Base-by-base conservation (phyloP, 805 yeast genomes). In the Priceomyces haplophilus region DNA sequence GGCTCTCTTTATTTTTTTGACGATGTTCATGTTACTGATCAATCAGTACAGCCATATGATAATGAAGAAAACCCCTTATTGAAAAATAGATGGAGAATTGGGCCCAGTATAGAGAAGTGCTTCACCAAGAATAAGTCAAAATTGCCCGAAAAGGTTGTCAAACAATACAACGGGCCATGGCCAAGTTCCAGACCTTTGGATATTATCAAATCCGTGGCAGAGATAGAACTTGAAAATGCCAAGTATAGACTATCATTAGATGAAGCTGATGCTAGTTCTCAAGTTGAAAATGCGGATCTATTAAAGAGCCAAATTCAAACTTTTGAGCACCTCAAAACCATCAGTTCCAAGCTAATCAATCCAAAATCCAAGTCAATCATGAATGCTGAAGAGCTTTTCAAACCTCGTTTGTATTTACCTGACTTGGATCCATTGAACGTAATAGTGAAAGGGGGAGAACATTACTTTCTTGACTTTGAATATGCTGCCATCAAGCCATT, bases 391-490 rank as follows among this genome's bases (percentile, higher is more conserved):
- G 80, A 82, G 43, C 64, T 88, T 34, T 75, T 85, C 54, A 75
- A 80, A 41, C 91, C 96, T 45, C 78, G 91, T 53, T 67, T 91
- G 41, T 78, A 69, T 50, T 75, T 82, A 49, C 91, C 97, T 4
- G 98, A 93, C 61, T 67, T 93, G 51, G 95, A 88, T 61, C 98
- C 99, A 17, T 73, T 90, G 78, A 91, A 91, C 58, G 87, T 88
- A 7, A 70, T 89, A 35, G 66, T 72, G 10, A 59, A 61, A 24
- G 57, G 62, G 33, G 53, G 49, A 20, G 62, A 59, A 7, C 67
- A 69, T 15, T 77, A 73, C 54, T 80, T 89, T 48, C 58, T 89
- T 41, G 99, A 91, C 65, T 84, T 90, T 58, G 98, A 93, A 66
- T 82, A 84, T 53, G 63, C 90, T 8, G 62, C 82, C 13, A 80